Conservation (phyloP, 1,284 basidiomycete species). For the Ceratobasidium theobromae region DNA sequence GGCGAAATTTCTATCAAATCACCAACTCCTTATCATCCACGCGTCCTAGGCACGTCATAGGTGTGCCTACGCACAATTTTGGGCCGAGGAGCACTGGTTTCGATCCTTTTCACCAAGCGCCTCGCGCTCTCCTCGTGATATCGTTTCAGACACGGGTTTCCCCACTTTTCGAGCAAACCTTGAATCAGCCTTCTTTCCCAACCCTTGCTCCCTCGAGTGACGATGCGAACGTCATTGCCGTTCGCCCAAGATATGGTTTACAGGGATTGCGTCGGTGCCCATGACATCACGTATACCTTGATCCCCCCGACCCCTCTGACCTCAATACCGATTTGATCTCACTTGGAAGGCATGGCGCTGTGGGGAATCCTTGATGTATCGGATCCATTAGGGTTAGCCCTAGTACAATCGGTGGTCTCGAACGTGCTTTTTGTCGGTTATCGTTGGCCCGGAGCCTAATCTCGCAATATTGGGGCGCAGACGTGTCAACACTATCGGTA, state of each 20-base stretch:
- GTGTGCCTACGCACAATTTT: too few relatives aligned
- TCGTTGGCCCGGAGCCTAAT: neutral
- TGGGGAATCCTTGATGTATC: too few relatives aligned
- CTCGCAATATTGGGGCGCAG: too few relatives aligned
- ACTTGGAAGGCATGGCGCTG: neutral
- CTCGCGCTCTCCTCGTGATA: neutral
- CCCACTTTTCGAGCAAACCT: neutral
- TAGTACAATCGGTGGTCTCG: neutral
- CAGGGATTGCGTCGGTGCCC: neutral
- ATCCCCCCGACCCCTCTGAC: neutral
- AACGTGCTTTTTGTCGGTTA: neutral
- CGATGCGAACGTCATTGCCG: neutral
- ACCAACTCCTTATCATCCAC: too few relatives aligned
- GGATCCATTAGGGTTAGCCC: too few relatives aligned
- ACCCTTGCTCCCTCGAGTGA: neutral
- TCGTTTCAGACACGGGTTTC: neutral
- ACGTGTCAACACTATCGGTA: too few relatives aligned
- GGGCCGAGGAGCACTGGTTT: too few relatives aligned
- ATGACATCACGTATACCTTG: neutral
- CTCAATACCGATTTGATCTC: neutral
- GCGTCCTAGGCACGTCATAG: too few relatives aligned
- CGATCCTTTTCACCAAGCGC: too few relatives aligned
- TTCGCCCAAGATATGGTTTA: too few relatives aligned
- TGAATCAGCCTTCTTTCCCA: neutral
- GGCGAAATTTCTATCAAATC: too few relatives aligned